A percentile compares a stretch with the other conserved stretches of the same genome.
These are phyloP conservation scores for Teratosphaeria epicoccoides DNA, from an alignment of 2,329 filamentous ascomycete genomes.

Conservation along the genomic window DNA sequence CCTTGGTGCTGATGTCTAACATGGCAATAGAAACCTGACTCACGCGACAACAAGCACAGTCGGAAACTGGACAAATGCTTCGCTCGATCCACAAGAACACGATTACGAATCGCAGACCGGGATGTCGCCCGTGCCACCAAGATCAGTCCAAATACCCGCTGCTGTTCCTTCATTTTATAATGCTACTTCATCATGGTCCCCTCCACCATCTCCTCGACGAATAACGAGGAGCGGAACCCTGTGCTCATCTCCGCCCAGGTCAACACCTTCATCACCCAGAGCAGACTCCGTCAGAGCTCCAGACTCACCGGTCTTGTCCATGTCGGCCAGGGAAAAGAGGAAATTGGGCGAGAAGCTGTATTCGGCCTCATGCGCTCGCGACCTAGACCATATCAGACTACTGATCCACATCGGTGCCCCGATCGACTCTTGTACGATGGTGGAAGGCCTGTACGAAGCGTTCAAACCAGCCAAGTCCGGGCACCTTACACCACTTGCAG, in stretches of 20 bases:
- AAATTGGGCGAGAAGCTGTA: constrained; percentile 18
- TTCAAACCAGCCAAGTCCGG: constrained; percentile 26
- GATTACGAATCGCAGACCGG: not conserved
- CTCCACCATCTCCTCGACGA: constrained; percentile 19
- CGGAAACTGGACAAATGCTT: not conserved
- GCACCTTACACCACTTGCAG: constrained; percentile 22
- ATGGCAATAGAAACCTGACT: not conserved
- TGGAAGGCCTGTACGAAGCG: constrained; percentile 21
- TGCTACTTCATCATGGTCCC: constrained; percentile 22
- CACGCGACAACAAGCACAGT: not conserved
- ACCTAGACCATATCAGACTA: constrained; percentile 18
- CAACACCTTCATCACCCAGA: constrained; percentile 8
- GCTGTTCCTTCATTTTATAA: constrained; percentile 17
- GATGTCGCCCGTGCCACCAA: not conserved
- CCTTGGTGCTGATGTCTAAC: not conserved
- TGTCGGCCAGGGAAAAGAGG: constrained; percentile 14
- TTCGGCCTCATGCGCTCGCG: constrained; percentile 21
- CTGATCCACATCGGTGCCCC: constrained; percentile 20
- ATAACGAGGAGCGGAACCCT: constrained; percentile 5
- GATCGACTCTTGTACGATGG: constrained; percentile 17
- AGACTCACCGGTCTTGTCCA: not conserved
- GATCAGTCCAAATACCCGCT: not conserved
- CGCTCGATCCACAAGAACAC: not conserved
- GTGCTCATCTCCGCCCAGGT: constrained; percentile 2
- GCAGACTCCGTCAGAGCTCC: constrained; percentile 1